Percentiles rank a stretch among this genome's conserved stretches.
Evolutionary conservation across 371 early-diverging fungal genomes (phyloP).

Genomic region (Gilbertella persicaria): DNA sequence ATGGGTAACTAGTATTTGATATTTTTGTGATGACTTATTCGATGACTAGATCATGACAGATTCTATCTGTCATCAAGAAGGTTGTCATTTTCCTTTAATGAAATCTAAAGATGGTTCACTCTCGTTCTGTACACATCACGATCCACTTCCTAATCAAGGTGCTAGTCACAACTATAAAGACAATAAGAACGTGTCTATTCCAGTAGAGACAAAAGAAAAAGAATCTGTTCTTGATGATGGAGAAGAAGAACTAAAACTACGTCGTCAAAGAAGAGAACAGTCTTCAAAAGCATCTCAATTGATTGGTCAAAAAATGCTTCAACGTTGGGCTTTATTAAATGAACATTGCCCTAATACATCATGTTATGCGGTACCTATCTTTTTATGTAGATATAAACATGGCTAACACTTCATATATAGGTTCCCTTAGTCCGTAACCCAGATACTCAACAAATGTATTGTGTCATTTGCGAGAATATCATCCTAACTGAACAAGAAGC

Average conservation of each 20-base stretch:
- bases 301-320: slow-evolving; percentile 69
- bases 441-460: slow-evolving; percentile 57
- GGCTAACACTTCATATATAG: slow-evolving; percentile 25
- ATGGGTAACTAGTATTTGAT: slow-evolving; percentile 36
- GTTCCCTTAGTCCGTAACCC: slow-evolving; percentile 64
- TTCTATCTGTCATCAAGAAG: slow-evolving; percentile 35
- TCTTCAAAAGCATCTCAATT: slow-evolving; percentile 62
- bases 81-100: slow-evolving; percentile 56
- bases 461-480: slow-evolving; percentile 65
- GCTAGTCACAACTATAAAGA: slow-evolving; percentile 5
- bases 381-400: background rate
- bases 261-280: slow-evolving; percentile 51
- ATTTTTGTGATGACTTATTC: background rate
- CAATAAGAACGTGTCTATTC: too few species aligned
- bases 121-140: slow-evolving; percentile 53
- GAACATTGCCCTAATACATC: slow-evolving; percentile 60
- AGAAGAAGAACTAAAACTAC: slow-evolving; percentile 14
- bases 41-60: slow-evolving; percentile 52
- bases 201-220: background rate
- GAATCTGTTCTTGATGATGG: slow-evolving; percentile 9
- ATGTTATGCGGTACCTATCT: slow-evolving; percentile 46
- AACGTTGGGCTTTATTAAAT: slow-evolving; percentile 73
- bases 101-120: slow-evolving; percentile 53
- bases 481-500: slow-evolving; percentile 32
- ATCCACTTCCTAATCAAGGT: slow-evolving; percentile 34